phyloP scores from a whole-genome alignment of 1,139 yeast species.

The Zygosaccharomyces pseudobailii region DNA sequence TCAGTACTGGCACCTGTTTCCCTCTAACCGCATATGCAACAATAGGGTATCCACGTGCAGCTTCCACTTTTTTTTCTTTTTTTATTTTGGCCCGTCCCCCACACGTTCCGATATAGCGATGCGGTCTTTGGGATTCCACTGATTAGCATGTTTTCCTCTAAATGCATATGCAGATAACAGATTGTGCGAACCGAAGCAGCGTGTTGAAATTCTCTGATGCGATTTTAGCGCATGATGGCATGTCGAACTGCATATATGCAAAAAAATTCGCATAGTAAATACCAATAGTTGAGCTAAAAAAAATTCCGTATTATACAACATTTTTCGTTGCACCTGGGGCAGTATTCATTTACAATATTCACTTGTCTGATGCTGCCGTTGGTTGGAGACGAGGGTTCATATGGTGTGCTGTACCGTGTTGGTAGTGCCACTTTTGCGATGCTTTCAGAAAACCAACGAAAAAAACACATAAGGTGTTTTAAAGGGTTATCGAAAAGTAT shows the following conservation, averaged over 20 bases:
- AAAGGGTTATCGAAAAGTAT: not conserved
- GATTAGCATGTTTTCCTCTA: not conserved
- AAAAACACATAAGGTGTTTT: not conserved
- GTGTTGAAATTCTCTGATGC: not conserved
- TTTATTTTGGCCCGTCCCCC: not conserved
- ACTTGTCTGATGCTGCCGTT: not conserved
- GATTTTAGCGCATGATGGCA: constrained; percentile 1
- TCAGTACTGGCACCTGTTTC: not conserved
- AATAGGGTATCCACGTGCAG: not conserved
- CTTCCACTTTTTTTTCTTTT: constrained; percentile 1
- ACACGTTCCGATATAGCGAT: not conserved
- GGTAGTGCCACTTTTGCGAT: constrained; percentile 4
- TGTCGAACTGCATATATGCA: not conserved
- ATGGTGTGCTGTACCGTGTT: not conserved
- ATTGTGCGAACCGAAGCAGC: not conserved
- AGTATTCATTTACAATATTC: not conserved
- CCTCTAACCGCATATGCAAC: constrained; percentile 13
- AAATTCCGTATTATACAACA: not conserved
- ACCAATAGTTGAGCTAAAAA: not conserved
- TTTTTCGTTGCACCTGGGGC: not conserved
- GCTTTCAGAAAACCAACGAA: not conserved
- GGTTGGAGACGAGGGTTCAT: not conserved
- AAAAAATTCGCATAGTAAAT: not conserved
- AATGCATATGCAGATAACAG: constrained; percentile 3
- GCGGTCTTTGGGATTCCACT: not conserved